Percentiles rank a stretch among this genome's conserved stretches.
Evolutionary conservation across 2,329 filamentous ascomycete genomes (phyloP).

Genomic region (Cladosporium halotolerans): DNA sequence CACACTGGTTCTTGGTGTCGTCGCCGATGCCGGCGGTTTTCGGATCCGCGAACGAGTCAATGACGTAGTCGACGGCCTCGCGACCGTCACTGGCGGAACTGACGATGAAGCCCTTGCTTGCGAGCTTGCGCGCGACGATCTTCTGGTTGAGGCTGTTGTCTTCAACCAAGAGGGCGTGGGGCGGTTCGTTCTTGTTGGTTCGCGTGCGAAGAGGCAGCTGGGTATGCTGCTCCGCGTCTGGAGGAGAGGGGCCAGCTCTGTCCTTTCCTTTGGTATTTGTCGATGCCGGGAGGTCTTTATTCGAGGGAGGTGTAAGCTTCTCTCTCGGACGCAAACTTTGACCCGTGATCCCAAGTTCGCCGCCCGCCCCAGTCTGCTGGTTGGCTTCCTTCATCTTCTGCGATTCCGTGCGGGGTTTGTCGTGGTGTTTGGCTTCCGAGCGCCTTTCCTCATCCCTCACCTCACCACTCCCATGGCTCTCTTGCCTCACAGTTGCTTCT

Average conservation of each 20-base stretch:
- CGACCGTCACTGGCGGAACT: conserved; percentile 29
- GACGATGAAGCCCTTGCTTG: conserved; percentile 24
- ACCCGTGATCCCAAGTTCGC: neutral
- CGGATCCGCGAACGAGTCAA: conserved; percentile 16
- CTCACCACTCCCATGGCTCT: neutral
- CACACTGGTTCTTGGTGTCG: conserved; percentile 3
- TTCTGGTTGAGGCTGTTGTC: conserved; percentile 32
- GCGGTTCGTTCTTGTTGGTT: neutral
- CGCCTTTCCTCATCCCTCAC: neutral
- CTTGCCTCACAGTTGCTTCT: neutral
- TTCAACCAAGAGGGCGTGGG: conserved; percentile 27
- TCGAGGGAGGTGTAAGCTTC: too few species aligned
- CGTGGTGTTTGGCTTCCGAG: neutral
- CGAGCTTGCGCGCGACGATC: conserved; percentile 25
- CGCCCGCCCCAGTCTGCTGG: neutral
- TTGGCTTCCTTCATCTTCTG: neutral
- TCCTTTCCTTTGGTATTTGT: too few species aligned
- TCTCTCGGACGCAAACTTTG: neutral
- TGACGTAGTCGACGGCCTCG: conserved; percentile 26
- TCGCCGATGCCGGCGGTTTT: conserved; percentile 9
- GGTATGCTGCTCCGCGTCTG: neutral
- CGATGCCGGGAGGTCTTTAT: too few species aligned
- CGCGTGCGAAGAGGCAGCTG: neutral
- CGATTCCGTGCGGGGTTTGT: neutral
- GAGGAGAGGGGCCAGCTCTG: neutral